Conservation (phyloP, 768 basidiomycete species). For the Roridomyces roridus region DNA sequence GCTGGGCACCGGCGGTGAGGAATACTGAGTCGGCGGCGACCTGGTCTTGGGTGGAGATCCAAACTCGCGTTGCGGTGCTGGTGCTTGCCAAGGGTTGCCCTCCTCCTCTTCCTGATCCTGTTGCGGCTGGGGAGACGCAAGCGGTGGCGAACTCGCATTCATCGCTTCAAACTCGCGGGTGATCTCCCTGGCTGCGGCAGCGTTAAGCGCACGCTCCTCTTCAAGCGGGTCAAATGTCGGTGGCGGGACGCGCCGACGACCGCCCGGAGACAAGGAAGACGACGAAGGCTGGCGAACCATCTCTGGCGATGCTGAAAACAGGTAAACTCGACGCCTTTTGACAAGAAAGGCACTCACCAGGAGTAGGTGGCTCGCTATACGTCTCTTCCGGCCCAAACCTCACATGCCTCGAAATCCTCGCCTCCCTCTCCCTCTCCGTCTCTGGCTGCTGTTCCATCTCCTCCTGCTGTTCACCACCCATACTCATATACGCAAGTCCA, state of each 20-base stretch:
- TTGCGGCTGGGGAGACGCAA: constrained; percentile 8
- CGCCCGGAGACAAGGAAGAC: background rate
- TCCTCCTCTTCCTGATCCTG: background rate
- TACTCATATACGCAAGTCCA: constrained; percentile 36
- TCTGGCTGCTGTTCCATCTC: constrained; percentile 35
- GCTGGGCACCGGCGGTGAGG: background rate
- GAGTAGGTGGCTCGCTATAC: constrained; percentile 35
- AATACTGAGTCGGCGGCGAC: constrained; percentile 11
- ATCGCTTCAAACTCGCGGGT: constrained; percentile 68
- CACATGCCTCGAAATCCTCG: constrained; percentile 41
- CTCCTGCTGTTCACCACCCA: constrained; percentile 26
- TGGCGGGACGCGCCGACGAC: constrained; percentile 40
- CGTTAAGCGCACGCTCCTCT: constrained; percentile 62
- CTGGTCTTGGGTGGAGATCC: background rate
- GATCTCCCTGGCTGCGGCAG: constrained; percentile 73
- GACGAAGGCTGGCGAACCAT: constrained; percentile 13
- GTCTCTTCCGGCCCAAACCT: constrained; percentile 50
- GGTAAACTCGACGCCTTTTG: background rate
- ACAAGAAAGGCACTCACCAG: background rate
- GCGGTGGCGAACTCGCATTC: constrained; percentile 36
- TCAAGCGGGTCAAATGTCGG: constrained; percentile 45
- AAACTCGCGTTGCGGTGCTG: background rate
- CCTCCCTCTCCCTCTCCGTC: constrained; percentile 15
- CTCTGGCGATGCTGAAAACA: constrained; percentile 6
- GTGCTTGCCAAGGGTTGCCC: constrained; percentile 4